Percentiles rank a stretch among this genome's conserved stretches.
Evolutionary conservation across 1,284 basidiomycete species (phyloP).

Genomic region (Boletus smithii): DNA sequence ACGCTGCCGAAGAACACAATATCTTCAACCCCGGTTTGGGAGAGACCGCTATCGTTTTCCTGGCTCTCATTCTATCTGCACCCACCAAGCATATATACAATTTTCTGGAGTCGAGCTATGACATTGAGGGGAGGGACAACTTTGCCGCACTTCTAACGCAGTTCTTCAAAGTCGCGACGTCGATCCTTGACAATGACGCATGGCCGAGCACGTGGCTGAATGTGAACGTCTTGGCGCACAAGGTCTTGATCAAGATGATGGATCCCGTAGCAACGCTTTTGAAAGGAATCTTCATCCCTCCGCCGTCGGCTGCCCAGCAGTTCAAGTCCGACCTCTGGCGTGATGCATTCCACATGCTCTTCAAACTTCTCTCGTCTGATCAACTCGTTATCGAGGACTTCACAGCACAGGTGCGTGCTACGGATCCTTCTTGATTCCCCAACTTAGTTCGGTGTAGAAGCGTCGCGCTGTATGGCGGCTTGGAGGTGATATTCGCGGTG

Average conservation of each 20-base stretch:
- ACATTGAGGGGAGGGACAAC: constrained; percentile 84
- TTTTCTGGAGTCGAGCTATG: constrained; percentile 77
- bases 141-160: constrained; percentile 69
- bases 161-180: constrained; percentile 80
- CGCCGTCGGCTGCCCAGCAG: constrained; percentile 53
- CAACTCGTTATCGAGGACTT: constrained; percentile 94
- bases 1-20: constrained; percentile 41
- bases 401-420: constrained; percentile 69
- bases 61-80: constrained; percentile 79
- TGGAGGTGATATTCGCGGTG: constrained; percentile 90
- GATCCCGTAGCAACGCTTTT: constrained; percentile 78
- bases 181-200: constrained; percentile 84
- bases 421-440: constrained; percentile 1
- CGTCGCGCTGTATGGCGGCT: constrained; percentile 94
- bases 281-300: constrained; percentile 80
- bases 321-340: constrained; percentile 85
- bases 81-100: constrained; percentile 75
- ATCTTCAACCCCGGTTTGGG: constrained; percentile 80
- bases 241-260: constrained; percentile 85
- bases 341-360: constrained; percentile 76
- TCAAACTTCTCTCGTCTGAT: constrained; percentile 84
- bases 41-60: constrained; percentile 83
- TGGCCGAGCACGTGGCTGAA: constrained; percentile 94
- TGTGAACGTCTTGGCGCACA: constrained; percentile 86
- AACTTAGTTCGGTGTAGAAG: constrained; percentile 53